These are phyloP conservation scores for Hortiboletus campestris DNA, from an alignment of 768 basidiomycete species.

Conservation along the genomic window DNA sequence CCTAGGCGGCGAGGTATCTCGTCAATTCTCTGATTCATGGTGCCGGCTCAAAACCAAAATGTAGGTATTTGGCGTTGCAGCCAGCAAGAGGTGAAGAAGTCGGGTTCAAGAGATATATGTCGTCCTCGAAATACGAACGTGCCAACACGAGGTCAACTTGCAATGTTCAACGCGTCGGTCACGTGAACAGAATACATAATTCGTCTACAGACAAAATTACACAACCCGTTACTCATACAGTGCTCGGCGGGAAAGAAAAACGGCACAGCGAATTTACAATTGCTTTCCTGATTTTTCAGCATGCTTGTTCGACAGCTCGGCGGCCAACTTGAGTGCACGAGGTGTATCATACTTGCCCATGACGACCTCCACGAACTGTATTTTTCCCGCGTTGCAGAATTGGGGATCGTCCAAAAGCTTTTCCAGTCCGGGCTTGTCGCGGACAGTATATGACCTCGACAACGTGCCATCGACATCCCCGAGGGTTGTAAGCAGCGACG, in stretches of 20 bases:
- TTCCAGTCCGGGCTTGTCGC: constrained; percentile 64
- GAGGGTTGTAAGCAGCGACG: constrained; percentile 57
- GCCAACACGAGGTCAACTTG: constrained; percentile 6
- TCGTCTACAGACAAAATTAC: not conserved
- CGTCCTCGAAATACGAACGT: not conserved
- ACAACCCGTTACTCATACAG: constrained; percentile 1
- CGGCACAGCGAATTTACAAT: constrained; percentile 4
- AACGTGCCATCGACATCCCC: constrained; percentile 48
- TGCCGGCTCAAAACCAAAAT: not conserved
- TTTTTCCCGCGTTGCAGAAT: constrained; percentile 63
- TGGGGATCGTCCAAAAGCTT: constrained; percentile 58
- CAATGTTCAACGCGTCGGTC: constrained; percentile 26
- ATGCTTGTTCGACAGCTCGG: constrained; percentile 31
- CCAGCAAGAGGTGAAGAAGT: not conserved
- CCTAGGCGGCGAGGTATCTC: constrained; percentile 41
- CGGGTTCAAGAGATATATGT: not conserved
- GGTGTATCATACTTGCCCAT: constrained; percentile 78
- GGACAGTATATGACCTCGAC: constrained; percentile 64
- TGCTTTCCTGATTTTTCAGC: constrained; percentile 18
- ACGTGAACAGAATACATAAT: constrained; percentile 16
- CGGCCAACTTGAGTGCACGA: constrained; percentile 52
- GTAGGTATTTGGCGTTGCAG: not conserved
- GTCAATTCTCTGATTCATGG: constrained; percentile 17
- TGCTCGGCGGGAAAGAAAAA: not conserved
- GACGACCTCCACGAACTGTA: constrained; percentile 78